These are phyloP conservation scores for Cyclocybe aegerita DNA, from an alignment of 768 basidiomycete species.

Conservation along the genomic window DNA sequence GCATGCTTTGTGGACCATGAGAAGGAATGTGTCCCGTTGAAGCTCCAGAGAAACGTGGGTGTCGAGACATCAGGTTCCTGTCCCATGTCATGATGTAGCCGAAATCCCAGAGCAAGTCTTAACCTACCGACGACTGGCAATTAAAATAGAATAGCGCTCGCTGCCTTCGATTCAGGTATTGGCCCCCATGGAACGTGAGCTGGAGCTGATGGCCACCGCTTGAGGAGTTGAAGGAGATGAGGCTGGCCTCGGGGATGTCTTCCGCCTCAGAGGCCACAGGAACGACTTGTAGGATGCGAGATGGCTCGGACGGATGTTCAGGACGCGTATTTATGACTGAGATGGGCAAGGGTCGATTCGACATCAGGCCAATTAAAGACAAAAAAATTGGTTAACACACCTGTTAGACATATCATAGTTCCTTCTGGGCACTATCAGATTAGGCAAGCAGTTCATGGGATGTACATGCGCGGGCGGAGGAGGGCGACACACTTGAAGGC, in stretches of 20 bases:
- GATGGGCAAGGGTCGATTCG: neutral
- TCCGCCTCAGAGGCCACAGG: slow-evolving; percentile 27
- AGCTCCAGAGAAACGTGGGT: slow-evolving; percentile 19
- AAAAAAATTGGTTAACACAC: slow-evolving; percentile 6
- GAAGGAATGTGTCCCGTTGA: slow-evolving; percentile 26
- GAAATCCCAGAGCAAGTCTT: neutral
- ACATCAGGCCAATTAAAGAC: neutral
- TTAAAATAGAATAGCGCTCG: slow-evolving; percentile 28
- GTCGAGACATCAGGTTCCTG: slow-evolving; percentile 3
- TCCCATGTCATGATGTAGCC: neutral
- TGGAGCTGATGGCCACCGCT: slow-evolving; percentile 20
- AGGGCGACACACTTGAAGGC: slow-evolving; percentile 25
- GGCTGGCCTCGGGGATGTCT: slow-evolving; percentile 11
- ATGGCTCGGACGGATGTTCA: slow-evolving; percentile 31
- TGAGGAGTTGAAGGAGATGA: slow-evolving; percentile 6
- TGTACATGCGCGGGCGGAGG: neutral
- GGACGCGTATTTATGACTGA: slow-evolving; percentile 26
- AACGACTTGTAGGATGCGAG: slow-evolving; percentile 32
- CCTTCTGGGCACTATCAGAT: slow-evolving; percentile 30
- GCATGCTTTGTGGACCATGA: slow-evolving; percentile 24
- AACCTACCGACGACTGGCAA: slow-evolving; percentile 21
- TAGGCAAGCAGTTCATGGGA: neutral
- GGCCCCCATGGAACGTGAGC: slow-evolving; percentile 29
- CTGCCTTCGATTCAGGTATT: slow-evolving; percentile 25
- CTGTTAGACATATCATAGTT: slow-evolving; percentile 31